Base-by-base conservation (phyloP, 345 rosid species). In the Nephelium lappaceum region DNA sequence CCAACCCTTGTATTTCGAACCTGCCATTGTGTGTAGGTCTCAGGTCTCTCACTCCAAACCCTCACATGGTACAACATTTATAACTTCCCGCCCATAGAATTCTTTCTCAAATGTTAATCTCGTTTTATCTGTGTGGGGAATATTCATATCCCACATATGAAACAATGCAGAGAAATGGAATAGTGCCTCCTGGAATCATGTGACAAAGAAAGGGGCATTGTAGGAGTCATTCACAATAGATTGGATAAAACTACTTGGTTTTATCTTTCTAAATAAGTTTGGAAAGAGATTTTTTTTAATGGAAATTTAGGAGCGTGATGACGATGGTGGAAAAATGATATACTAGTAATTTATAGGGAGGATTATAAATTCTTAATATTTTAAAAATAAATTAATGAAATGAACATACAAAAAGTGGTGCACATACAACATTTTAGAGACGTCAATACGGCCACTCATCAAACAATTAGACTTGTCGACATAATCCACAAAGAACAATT, bases 21-120 rank as follows among this genome's bases (percentile, higher is more conserved):
- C 71, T 89, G 93, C 98, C 98, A 94, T 53, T 85, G 97, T 86
- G 91, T 94, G 82, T 91, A 92, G 0, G 89, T 88, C 89, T 94
- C 98, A 0, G 97, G 94, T 83, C 98, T 89, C 85, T 90, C 97
- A 2, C 81, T 89, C 97, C 11, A 68, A 43, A 5, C 93, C 97
- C 83, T 94, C 98, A 43, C 94, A 91, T 25, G 98, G 92, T 53
- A 94, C 82, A 6, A 87, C 90, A 60, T 88, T 93, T 76, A 88
- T 82, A 7, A 82, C 84, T 65, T 87, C 97, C 63, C 87, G 84
- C 8, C 98, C 92, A 43, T 81, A 87, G 63, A 89, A 80, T 87
- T 91, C 95, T 61, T 83, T 82, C 87, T 93, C 97, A 42, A 74
- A 78, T 91, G 75, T 86, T 87, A 90, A 63, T 82, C 98, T 91